phyloP scores from a whole-genome alignment of 2,329 filamentous ascomycete genomes.

The Penicillium sp. region DNA sequence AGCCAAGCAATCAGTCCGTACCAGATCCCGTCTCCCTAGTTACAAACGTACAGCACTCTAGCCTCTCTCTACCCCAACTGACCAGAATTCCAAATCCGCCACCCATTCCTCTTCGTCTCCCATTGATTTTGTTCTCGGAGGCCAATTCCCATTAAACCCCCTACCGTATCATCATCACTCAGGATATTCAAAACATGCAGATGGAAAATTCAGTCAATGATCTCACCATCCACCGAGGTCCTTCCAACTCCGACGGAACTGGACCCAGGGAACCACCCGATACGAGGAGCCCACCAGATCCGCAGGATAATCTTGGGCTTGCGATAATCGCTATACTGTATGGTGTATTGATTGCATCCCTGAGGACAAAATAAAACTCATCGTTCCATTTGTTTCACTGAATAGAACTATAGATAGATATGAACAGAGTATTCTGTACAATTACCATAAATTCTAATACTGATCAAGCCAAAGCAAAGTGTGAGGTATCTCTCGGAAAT shows the following conservation, averaged over 20 bases:
- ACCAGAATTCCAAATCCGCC: constrained; percentile 18
- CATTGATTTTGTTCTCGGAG: not conserved
- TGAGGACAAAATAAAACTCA: not conserved
- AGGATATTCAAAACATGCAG: not conserved
- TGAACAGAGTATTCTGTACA: not conserved
- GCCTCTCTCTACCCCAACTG: not conserved
- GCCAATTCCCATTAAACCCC: not conserved
- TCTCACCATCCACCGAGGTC: constrained; percentile 15
- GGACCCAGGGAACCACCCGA: constrained; percentile 5
- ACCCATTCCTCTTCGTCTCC: not conserved
- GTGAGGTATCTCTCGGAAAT: not conserved
- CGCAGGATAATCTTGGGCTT: constrained; percentile 11
- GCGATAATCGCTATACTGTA: not conserved
- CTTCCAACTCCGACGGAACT: not conserved
- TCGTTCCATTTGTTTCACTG: not conserved
- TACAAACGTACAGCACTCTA: not conserved
- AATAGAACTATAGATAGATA: no score
- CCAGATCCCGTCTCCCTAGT: not conserved
- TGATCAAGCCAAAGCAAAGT: not conserved
- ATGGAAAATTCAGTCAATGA: constrained; percentile 18
- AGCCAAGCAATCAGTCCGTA: not conserved
- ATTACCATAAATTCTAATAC: not conserved
- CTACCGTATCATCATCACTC: not conserved
- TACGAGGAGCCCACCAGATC: constrained; percentile 14
- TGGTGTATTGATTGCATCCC: not conserved